Percentiles rank a stretch among this genome's conserved stretches.
phyloP scores from a whole-genome alignment of 1,284 basidiomycete genomes.

The Apiotrichum porosum region DNA sequence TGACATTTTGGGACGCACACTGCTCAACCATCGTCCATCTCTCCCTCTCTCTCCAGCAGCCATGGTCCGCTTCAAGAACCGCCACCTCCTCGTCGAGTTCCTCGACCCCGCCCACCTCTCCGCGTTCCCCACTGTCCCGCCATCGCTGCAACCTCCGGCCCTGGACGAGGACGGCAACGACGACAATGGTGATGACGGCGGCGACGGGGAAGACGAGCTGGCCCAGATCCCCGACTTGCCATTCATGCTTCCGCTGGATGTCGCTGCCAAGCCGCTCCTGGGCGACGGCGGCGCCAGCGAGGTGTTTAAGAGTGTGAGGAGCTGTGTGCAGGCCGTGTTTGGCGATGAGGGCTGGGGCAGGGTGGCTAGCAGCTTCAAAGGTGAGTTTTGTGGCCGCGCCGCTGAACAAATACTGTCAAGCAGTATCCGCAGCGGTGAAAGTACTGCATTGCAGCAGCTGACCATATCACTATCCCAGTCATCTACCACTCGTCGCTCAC shows the following conservation, averaged over 20 bases:
- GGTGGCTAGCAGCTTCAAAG: constrained; percentile 38
- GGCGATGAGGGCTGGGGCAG: constrained; percentile 46
- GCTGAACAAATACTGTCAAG: too few species aligned
- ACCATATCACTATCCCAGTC: too few species aligned
- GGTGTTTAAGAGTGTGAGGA: constrained; percentile 31
- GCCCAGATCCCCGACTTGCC: constrained; percentile 24
- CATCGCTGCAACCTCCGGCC: constrained; percentile 2
- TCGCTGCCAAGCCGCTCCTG: constrained; percentile 1
- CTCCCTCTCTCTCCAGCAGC: too few species aligned
- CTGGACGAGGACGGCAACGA: constrained; percentile 8
- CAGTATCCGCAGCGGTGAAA: too few species aligned
- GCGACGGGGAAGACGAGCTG: constrained; percentile 28
- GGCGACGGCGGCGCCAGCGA: constrained; percentile 23
- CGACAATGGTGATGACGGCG: constrained; percentile 18
- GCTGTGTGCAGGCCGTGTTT: constrained; percentile 32
- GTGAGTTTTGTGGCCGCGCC: too few species aligned
- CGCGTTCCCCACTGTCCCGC: constrained; percentile 6
- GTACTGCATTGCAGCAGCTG: too few species aligned
- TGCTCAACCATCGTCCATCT: too few species aligned
- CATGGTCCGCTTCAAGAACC: constrained; percentile 48
- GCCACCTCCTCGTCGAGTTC: constrained; percentile 47
- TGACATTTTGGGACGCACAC: too few species aligned
- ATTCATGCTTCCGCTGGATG: constrained; percentile 27
- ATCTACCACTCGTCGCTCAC: constrained; percentile 43
- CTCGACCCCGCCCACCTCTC: constrained; percentile 25